These are phyloP conservation scores for Lactifluus hygrophoroides DNA, from an alignment of 768 basidiomycete species.

Conservation along the genomic window DNA sequence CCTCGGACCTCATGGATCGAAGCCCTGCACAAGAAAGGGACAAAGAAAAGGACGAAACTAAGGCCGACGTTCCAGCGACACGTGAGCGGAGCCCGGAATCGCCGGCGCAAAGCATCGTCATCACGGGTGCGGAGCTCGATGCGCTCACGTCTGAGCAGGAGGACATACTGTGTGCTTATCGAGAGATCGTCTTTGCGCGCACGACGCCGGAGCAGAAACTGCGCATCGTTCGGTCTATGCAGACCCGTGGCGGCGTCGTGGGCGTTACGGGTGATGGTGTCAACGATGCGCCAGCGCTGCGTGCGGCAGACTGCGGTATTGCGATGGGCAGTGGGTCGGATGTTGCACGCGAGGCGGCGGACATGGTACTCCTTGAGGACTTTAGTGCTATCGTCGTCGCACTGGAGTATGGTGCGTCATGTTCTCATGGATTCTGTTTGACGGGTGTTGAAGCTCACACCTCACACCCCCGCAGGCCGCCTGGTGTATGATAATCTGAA, in stretches of 20 bases:
- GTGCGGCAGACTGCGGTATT: constrained; percentile 54
- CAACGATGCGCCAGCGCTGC: constrained; percentile 50
- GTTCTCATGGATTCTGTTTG: background rate
- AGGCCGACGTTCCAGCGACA: background rate
- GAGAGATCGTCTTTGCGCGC: constrained; percentile 52
- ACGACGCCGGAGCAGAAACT: constrained; percentile 60
- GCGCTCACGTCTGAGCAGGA: constrained; percentile 16
- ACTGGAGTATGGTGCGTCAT: constrained; percentile 44
- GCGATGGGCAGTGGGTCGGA: constrained; percentile 49
- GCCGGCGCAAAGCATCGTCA: constrained; percentile 35
- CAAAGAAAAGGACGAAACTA: constrained; percentile 27
- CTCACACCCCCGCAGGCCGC: constrained; percentile 27
- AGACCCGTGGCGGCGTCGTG: constrained; percentile 42
- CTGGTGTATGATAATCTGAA: constrained; percentile 57
- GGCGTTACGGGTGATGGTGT: constrained; percentile 64
- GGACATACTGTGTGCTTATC: constrained; percentile 29
- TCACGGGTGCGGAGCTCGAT: constrained; percentile 33
- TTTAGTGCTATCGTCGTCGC: constrained; percentile 58
- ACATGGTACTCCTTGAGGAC: constrained; percentile 56
- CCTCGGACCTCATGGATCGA: constrained; percentile 32
- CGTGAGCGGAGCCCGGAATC: too few species aligned
- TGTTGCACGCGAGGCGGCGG: constrained; percentile 48
- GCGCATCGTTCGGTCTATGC: constrained; percentile 52
- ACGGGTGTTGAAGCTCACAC: too few species aligned
- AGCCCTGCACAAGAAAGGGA: constrained; percentile 22